Base-by-base conservation (phyloP, 2,329 filamentous ascomycete species). In the Zymoseptoria brevis region DNA sequence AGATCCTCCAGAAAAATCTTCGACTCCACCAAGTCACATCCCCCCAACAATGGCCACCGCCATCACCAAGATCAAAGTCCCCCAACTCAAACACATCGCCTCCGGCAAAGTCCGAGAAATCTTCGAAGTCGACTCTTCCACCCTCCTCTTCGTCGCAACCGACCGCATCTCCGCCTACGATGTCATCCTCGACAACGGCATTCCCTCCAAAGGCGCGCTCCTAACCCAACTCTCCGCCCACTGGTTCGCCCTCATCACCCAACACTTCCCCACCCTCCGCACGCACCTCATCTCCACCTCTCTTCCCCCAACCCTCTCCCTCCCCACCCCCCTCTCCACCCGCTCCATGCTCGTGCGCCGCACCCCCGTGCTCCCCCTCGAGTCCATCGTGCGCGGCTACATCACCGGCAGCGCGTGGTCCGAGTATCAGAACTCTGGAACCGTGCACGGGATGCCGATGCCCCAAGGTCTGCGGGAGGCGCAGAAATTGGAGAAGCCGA, bases 91-190 rank as follows among this genome's bases (percentile, higher is more conserved):
- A 35, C 77, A 76, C 56, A 72, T 87, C 53, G 82, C 83, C 7
- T 79, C 80, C 48, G 85, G 85, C 64, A 95, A 95, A 77, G 90
- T 95, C 24, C 85, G 90, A 69, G 89, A 95, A 70, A 81, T 95
- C 45, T 96, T 90, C 74, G 80, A 83, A 62, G 77, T 95, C 57
- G 84, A 89, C 71, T 77, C 84, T 49, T 76, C 82, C 58, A 87
- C 84, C 2, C 83, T 96, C 4, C 86, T 96, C 58, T 93, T 96
- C 72, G 85, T 92, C 57, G 87, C 89, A 22, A 88, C 89, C 13
- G 92, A 96, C 77, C 87, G 94, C 66, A 94, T 96, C 73, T 96
- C 90, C 22, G 94, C 94, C 58, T 97, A 93, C 79, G 93, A 97
- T 81, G 90, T 95, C 67, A 85, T 96, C 67, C 86, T 96, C 81